These are phyloP conservation scores for Bolboschoenoplectus hybrid DNA, from an alignment of 202 grass and related monocot genomes.

Conservation along the genomic window DNA sequence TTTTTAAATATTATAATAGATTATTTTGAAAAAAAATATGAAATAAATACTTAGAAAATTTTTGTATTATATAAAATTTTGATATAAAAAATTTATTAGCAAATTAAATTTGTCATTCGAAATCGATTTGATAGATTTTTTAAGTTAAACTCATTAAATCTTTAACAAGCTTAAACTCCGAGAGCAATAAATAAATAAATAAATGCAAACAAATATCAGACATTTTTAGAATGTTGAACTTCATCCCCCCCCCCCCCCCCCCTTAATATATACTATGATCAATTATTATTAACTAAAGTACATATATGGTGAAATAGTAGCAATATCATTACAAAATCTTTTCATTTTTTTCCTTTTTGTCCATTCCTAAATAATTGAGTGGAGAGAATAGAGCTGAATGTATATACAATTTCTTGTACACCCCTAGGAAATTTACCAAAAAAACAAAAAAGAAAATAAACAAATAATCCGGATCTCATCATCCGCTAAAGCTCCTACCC, in stretches of 20 bases:
- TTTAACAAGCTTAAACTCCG: too few species aligned
- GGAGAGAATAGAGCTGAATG: background rate
- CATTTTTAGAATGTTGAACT: background rate
- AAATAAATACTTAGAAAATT: too few species aligned
- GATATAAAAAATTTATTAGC: too few species aligned
- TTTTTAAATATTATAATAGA: too few species aligned
- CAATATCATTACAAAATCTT: background rate
- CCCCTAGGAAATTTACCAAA: background rate
- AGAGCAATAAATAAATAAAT: background rate
- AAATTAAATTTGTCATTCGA: too few species aligned
- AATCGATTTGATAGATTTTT: too few species aligned
- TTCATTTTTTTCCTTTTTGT: background rate
- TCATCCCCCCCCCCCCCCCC: background rate
- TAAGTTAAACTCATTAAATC: too few species aligned
- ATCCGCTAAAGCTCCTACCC: background rate
- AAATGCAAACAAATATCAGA: background rate
- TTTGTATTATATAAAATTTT: too few species aligned
- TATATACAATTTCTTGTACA: conserved; percentile 11
- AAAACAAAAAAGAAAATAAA: background rate
- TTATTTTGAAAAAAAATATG: too few species aligned
- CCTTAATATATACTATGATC: background rate
- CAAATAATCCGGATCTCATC: background rate
- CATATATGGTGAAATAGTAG: background rate
- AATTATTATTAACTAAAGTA: background rate
- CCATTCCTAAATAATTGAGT: background rate